Evolutionary conservation across 495 filamentous ascomycete species (phyloP).

Genomic region (Neurospora sp.): DNA sequence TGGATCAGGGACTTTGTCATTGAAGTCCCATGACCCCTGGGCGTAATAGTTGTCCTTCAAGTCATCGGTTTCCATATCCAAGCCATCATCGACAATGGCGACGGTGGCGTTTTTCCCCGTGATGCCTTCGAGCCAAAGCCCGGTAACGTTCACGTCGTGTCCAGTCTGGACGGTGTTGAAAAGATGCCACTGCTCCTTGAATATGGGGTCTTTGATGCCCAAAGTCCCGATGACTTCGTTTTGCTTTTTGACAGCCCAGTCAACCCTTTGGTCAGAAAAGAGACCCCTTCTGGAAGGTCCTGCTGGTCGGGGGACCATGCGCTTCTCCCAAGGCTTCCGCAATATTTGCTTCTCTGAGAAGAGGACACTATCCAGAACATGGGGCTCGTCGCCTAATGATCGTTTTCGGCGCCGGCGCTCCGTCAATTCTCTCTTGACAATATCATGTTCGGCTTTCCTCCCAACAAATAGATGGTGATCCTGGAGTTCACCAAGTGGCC

Average conservation of each 20-base stretch:
- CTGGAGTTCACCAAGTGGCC: constrained; percentile 65
- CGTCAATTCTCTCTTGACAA: constrained; percentile 47
- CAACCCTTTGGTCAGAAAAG: constrained; percentile 19
- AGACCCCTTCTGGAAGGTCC: neutral
- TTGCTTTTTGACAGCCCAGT: constrained; percentile 45
- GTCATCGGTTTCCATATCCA: constrained; percentile 96
- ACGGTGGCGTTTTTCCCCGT: constrained; percentile 84
- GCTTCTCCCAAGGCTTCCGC: constrained; percentile 62
- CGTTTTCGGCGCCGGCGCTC: constrained; percentile 53
- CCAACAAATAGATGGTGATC: constrained; percentile 82
- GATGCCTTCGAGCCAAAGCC: constrained; percentile 81
- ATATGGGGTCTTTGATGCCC: constrained; percentile 79
- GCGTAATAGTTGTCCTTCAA: constrained; percentile 86
- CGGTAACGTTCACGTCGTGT: constrained; percentile 91
- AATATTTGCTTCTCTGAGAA: constrained; percentile 76
- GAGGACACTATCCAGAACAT: constrained; percentile 61
- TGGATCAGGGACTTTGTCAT: constrained; percentile 69
- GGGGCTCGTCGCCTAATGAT: constrained; percentile 27
- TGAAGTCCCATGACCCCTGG: constrained; percentile 89
- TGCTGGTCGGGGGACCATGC: constrained; percentile 40
- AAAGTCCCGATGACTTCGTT: constrained; percentile 52
- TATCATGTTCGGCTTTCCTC: constrained; percentile 50
- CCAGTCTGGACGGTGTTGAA: constrained; percentile 72
- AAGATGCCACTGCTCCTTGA: constrained; percentile 91
- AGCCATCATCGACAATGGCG: constrained; percentile 89